A percentile compares a stretch with the other conserved stretches of the same genome.
Conservation (phyloP, 306 rosid genomes). For the Ammopiptanthus mongolicus region DNA sequence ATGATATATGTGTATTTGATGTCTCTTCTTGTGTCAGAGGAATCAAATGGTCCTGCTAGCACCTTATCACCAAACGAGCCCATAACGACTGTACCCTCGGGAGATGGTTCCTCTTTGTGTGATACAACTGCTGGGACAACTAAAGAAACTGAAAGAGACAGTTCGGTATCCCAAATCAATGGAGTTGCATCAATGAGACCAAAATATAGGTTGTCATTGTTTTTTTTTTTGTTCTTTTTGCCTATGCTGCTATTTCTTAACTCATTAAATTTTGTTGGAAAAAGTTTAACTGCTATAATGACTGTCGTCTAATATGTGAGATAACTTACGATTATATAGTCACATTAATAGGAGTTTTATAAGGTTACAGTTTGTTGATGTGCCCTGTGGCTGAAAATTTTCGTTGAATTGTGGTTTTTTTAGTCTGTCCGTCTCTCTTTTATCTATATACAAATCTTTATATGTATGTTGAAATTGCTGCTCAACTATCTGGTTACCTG, state of each 20-base stretch:
- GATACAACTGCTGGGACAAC: conserved; percentile 6
- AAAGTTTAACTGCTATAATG: neutral
- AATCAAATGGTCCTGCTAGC: conserved; percentile 20
- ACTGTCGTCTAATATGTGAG: neutral
- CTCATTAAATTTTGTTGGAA: neutral
- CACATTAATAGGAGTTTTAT: neutral
- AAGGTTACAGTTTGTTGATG: conserved; percentile 10
- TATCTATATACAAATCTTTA: neutral
- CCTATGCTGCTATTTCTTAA: neutral
- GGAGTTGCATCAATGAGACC: conserved; percentile 22
- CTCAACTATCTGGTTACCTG: conserved; percentile 8
- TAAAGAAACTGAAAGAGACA: conserved; percentile 26
- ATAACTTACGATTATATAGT: neutral
- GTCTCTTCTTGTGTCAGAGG: conserved; percentile 29
- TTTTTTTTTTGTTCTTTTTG: neutral
- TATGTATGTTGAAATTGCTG: neutral
- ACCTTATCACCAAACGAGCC: conserved; percentile 7
- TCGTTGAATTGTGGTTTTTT: neutral
- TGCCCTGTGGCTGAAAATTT: neutral
- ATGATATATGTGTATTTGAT: neutral
- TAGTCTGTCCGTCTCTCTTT: neutral
- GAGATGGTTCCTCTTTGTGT: conserved; percentile 2
- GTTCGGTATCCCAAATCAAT: neutral
- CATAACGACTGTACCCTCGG: neutral
- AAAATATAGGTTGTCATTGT: conserved; percentile 46